Evolutionary conservation across 2,329 filamentous ascomycete genomes (phyloP).

Genomic region (Sporothrix humicola): DNA sequence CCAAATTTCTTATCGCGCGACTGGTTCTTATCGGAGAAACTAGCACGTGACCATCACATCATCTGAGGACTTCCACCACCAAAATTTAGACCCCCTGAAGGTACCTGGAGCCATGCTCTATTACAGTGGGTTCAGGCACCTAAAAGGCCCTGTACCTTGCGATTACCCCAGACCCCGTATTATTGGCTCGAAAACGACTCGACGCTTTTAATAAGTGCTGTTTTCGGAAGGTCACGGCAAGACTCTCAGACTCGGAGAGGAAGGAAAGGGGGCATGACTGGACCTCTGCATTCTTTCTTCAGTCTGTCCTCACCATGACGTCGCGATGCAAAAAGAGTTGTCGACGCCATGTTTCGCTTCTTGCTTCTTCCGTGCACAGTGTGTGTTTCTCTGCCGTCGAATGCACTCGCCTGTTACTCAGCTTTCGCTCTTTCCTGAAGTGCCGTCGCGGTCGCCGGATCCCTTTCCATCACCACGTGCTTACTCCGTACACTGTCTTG

Average conservation of each 20-base stretch:
- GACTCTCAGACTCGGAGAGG: neutral
- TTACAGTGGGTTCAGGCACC: neutral
- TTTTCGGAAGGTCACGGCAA: conserved; percentile 13
- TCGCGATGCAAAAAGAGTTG: neutral
- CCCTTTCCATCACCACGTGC: neutral
- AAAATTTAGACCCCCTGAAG: no score
- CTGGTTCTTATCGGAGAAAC: neutral
- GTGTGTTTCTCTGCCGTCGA: no score
- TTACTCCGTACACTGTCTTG: neutral
- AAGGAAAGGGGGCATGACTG: neutral
- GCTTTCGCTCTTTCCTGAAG: neutral
- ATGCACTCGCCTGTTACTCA: neutral
- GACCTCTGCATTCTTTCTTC: neutral
- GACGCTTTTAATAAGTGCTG: neutral
- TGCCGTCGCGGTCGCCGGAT: neutral
- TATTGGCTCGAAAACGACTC: no score
- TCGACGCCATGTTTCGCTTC: no score
- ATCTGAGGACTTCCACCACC: neutral
- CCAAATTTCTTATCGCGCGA: conserved; percentile 26
- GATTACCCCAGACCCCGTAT: no score
- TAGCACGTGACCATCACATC: conserved; percentile 9
- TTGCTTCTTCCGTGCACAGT: no score
- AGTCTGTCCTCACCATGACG: neutral
- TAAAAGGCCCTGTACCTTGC: neutral
- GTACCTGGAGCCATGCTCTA: no score